Conservation (phyloP, 2,329 filamentous ascomycete species). For the Penicillium concentricum region DNA sequence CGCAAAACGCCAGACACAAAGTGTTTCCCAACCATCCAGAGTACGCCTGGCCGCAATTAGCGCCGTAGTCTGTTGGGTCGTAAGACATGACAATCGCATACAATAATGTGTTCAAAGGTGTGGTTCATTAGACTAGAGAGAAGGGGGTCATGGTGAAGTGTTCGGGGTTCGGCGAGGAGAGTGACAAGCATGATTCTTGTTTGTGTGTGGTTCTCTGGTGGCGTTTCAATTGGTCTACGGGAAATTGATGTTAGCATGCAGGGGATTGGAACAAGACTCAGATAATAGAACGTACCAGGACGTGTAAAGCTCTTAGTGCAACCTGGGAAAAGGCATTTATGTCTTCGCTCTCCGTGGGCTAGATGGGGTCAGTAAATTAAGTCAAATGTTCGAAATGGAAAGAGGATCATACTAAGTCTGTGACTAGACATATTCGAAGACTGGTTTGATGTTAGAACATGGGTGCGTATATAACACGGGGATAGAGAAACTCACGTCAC, state of each 20-base stretch:
- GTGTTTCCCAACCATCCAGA: background rate
- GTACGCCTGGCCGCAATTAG: slow-evolving; percentile 9
- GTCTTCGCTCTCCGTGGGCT: slow-evolving; percentile 44
- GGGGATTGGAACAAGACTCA: too few species aligned
- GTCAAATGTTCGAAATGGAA: background rate
- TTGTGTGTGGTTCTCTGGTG: slow-evolving; percentile 42
- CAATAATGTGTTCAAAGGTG: background rate
- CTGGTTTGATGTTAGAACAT: slow-evolving; percentile 20
- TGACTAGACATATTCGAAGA: slow-evolving; percentile 49
- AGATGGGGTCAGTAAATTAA: slow-evolving; percentile 11
- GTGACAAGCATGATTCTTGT: slow-evolving; percentile 14
- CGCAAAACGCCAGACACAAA: slow-evolving; percentile 6
- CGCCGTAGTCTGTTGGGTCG: slow-evolving; percentile 2
- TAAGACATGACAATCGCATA: slow-evolving; percentile 12
- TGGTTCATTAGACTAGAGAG: slow-evolving; percentile 12
- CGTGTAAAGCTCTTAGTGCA: slow-evolving; percentile 47
- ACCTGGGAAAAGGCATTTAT: slow-evolving; percentile 41
- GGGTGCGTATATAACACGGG: rapidly evolving
- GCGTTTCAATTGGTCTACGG: slow-evolving; percentile 42
- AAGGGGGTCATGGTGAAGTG: slow-evolving; percentile 24
- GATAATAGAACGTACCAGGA: slow-evolving; percentile 33
- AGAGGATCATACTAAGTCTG: slow-evolving; percentile 37
- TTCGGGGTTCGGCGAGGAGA: slow-evolving; percentile 27
- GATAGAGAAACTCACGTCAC: slow-evolving; percentile 37
- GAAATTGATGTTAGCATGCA: background rate